These are phyloP conservation scores for Fusarium bactridioides DNA, from an alignment of 2,329 filamentous ascomycete genomes.

Conservation along the genomic window DNA sequence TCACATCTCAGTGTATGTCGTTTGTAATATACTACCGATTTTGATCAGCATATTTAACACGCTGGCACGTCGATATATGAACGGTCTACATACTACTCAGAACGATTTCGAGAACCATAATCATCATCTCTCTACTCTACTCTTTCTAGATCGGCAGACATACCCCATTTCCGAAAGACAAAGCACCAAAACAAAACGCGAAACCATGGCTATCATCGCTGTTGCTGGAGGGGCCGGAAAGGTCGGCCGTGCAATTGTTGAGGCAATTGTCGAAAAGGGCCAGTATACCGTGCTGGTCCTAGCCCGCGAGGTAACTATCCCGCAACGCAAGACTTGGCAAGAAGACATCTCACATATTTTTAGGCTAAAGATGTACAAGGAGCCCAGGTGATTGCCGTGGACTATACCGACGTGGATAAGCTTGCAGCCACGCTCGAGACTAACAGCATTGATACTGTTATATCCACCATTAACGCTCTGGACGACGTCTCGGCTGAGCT, in stretches of 20 bases:
- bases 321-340: too few relatives aligned
- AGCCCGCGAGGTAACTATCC: not conserved
- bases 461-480: not conserved
- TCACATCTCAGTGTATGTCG: too few relatives aligned
- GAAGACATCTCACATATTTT: not conserved
- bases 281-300: not conserved
- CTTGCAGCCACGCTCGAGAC: not conserved
- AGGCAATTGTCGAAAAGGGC: not conserved
- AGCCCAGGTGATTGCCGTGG: not conserved
- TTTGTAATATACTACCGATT: not conserved
- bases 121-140: too few relatives aligned
- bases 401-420: not conserved
- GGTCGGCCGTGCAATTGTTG: not conserved
- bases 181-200: not conserved
- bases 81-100: too few relatives aligned
- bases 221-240: not conserved
- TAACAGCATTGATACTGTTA: not conserved
- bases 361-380: not conserved
- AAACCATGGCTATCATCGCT: not conserved
- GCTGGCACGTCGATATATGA: not conserved
- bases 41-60: too few relatives aligned
- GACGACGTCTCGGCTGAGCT: not conserved
- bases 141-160: too few relatives aligned
- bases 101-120: too few relatives aligned
- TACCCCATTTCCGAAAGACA: fast-evolving